Evolutionary conservation across 2,329 filamentous ascomycete species (phyloP).

Genomic region (Diplodia corticola): DNA sequence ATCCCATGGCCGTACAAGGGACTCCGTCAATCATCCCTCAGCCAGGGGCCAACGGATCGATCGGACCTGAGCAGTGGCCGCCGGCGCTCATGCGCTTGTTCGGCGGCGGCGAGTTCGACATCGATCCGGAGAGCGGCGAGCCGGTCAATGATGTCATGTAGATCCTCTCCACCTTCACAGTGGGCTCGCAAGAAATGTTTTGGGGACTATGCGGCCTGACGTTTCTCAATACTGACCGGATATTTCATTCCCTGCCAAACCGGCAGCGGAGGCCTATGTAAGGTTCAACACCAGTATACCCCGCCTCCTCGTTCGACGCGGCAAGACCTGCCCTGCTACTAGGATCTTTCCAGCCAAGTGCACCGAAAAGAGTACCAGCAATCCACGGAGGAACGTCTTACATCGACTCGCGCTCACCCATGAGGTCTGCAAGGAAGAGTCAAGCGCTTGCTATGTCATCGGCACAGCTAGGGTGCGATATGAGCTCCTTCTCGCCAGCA

Average conservation of each 20-base stretch:
- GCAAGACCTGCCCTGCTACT: no score
- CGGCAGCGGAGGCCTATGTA: neutral
- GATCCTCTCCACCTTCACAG: neutral
- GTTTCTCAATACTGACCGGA: no score
- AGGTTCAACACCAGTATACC: neutral
- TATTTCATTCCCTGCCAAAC: no score
- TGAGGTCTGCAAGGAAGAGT: no score
- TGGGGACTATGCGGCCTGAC: neutral
- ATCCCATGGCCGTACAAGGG: neutral
- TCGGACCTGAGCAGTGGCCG: conserved; percentile 18
- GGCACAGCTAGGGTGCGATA: no score
- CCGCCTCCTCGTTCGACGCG: no score
- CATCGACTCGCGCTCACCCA: no score
- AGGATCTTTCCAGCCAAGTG: neutral
- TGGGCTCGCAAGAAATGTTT: neutral
- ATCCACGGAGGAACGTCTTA: neutral
- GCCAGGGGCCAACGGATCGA: neutral
- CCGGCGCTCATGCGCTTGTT: conserved; percentile 20
- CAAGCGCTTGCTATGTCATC: neutral
- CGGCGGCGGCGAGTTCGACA: conserved; percentile 5
- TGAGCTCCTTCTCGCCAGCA: no score
- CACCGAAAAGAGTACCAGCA: neutral
- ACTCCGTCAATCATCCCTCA: neutral
- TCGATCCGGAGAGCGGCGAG: conserved; percentile 16
- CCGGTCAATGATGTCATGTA: conserved; percentile 11